Conservation (phyloP, 2,329 filamentous ascomycete species). For the Penicillium freii region DNA sequence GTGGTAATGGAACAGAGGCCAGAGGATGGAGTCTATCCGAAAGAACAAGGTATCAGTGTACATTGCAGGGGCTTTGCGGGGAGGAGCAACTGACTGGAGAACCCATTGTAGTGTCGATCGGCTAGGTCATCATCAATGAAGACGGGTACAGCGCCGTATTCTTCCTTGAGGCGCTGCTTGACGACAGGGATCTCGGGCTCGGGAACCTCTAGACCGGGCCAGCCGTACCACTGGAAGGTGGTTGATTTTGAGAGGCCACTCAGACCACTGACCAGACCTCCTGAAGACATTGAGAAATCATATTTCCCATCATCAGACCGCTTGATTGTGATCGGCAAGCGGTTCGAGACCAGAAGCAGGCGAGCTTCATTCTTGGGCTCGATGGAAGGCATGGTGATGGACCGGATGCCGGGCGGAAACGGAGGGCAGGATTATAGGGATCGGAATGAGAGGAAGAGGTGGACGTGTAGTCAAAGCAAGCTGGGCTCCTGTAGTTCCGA, state of each 20-base stretch:
- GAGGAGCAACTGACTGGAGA: conserved; percentile 68
- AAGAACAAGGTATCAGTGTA: conserved; percentile 12
- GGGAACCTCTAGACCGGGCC: conserved; percentile 90
- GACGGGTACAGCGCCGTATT: conserved; percentile 86
- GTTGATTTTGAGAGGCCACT: conserved; percentile 89
- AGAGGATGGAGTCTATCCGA: conserved; percentile 81
- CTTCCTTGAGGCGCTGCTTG: conserved; percentile 74
- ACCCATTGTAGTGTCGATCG: conserved; percentile 96
- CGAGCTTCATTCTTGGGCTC: conserved; percentile 42
- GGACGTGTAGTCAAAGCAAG: not conserved
- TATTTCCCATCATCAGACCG: conserved; percentile 87
- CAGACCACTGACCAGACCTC: conserved; percentile 88
- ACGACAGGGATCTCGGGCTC: conserved; percentile 75
- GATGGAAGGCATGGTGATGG: conserved; percentile 35
- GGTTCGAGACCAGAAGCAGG: conserved; percentile 87
- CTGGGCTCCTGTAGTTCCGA: not conserved
- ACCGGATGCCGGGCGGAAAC: not conserved
- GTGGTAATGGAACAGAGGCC: conserved; percentile 98
- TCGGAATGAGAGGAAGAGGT: not conserved
- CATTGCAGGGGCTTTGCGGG: not conserved
- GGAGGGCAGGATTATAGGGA: not conserved
- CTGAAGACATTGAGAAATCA: conserved; percentile 93
- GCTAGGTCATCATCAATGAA: conserved; percentile 92
- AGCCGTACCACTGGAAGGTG: conserved; percentile 97
- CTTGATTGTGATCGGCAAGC: conserved; percentile 95